Evolutionary conservation across 345 rosid genomes (phyloP), one percentile per base, ranked within the genome.

Genomic region (Pistacia atlantica): DNA sequence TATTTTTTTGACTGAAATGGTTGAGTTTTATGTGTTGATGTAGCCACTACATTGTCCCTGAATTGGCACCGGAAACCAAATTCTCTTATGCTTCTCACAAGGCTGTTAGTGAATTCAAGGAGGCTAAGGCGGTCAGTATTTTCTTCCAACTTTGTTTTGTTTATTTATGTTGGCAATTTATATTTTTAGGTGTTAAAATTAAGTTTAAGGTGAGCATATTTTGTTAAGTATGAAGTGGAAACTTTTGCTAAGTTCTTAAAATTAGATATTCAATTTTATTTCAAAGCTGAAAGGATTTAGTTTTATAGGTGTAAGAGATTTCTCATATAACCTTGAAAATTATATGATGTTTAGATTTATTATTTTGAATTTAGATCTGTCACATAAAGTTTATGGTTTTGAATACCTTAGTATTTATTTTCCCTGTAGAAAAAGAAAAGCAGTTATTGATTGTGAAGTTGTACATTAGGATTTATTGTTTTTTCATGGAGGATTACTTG

Each of bases 1-100:
- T 8, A 31, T 31, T 0, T 14, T 54, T 16, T 11, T 71, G 25
- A 3, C 77, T 76, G 81, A 69, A 8, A 1, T 59, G 17, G 14
- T 52, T 67, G 75, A 42, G 46, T 7, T 65, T 25, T 0, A 49
- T 80, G n/a, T 72, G 11, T 67, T 76, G 79, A 67, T 84, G 60
- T 85, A 95, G 99, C 88, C 99, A 95, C 74, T 95, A 81, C 88
- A 95, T 95, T 65, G 98, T 95, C 75, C 98, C 99, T 46, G 99
- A 95, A 79, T 85, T 93, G 96, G 96, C 98, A 51, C 98, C 99
- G 57, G 92, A 92, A 14, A 97, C 92, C 72, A 90, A 88, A 20
- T 95, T 95, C 81, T 89, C 93, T 12, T 95, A 95, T 75, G 97
- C 97, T 35, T 95, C 96, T 60, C 99, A 95, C 93, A 95, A 93